phyloP scores from a whole-genome alignment of 2,329 filamentous ascomycete genomes.

The Sporothrix globosa region DNA sequence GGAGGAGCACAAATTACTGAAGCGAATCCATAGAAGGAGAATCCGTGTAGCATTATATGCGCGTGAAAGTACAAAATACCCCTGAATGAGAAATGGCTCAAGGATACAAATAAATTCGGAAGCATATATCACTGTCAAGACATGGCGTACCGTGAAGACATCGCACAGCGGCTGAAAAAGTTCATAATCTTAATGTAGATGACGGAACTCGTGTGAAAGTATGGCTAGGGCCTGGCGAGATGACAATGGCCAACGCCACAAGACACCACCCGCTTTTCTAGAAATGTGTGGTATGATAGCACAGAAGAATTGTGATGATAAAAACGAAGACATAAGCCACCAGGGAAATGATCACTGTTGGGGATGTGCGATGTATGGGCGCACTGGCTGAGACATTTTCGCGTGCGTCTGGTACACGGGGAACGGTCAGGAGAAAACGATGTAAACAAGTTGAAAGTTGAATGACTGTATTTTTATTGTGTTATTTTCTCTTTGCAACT shows the following conservation, averaged over 20 bases:
- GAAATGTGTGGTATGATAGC: not conserved
- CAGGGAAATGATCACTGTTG: not conserved
- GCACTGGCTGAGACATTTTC: constrained; percentile 16
- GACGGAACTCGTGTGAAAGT: not conserved
- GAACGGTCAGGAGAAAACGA: not conserved
- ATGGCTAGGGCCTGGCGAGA: constrained; percentile 6
- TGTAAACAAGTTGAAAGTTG: not conserved
- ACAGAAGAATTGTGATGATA: not conserved
- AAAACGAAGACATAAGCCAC: not conserved
- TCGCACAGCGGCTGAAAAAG: not conserved
- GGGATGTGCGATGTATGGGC: constrained; percentile 8
- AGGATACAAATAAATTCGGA: not conserved
- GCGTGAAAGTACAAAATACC: not conserved
- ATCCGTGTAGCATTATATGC: not conserved
- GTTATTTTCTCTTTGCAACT: too few relatives aligned
- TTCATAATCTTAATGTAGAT: not conserved
- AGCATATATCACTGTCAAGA: not conserved
- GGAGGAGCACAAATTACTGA: not conserved
- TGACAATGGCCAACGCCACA: not conserved
- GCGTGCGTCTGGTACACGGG: constrained; percentile 19
- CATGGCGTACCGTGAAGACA: not conserved
- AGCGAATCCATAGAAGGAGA: not conserved
- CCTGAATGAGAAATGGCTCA: constrained; percentile 24
- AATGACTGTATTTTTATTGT: not conserved
- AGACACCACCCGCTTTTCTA: not conserved